Percentiles rank a stretch among this genome's conserved stretches.
These are phyloP conservation scores for Podospora tetraspora DNA, from an alignment of 495 filamentous ascomycete species.

Conservation along the genomic window DNA sequence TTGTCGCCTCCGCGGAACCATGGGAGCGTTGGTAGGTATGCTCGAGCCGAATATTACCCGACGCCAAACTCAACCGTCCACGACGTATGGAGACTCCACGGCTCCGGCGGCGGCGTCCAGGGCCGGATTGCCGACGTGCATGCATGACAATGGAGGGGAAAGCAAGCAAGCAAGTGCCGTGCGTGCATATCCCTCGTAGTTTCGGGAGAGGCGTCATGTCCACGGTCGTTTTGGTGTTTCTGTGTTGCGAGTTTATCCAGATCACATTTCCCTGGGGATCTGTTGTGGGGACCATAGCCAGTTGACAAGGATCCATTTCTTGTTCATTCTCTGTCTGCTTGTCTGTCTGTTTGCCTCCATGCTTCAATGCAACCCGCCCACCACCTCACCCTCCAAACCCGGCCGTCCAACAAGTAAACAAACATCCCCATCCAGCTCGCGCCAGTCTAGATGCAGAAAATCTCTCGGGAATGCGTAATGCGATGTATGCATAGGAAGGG, in stretches of 20 bases:
- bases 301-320: no score
- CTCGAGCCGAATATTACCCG: background rate
- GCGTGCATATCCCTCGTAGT: background rate
- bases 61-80: background rate
- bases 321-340: background rate
- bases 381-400: background rate
- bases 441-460: conserved; percentile 16
- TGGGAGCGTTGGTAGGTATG: no score
- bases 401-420: background rate
- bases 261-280: background rate
- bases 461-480: background rate
- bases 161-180: background rate
- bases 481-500: conserved; percentile 1
- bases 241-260: background rate
- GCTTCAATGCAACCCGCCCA: background rate
- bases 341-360: background rate
- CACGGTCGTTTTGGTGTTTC: no score
- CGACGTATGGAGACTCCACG: background rate
- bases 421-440: conserved; percentile 2
- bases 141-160: background rate
- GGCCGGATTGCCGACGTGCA: background rate
- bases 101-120: background rate
- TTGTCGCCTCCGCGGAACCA: background rate
- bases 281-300: background rate
- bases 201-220: no score